phyloP scores from a whole-genome alignment of 495 filamentous ascomycete genomes.

The Penicillium turbatum region DNA sequence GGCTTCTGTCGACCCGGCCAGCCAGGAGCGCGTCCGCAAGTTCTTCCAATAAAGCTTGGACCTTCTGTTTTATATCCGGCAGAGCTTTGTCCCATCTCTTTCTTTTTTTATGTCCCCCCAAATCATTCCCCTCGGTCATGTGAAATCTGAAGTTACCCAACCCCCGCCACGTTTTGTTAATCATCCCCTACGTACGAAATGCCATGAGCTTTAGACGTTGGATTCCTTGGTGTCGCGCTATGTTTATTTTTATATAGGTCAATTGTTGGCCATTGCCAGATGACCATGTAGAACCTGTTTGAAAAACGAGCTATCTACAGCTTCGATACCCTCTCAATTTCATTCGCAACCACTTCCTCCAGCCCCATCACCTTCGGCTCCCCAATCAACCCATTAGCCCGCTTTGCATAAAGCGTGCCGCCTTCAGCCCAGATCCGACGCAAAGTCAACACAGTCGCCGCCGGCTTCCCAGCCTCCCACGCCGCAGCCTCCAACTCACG shows the following conservation, averaged over 20 bases:
- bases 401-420: conserved; percentile 62
- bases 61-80: conserved; percentile 26
- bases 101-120: conserved; percentile 13
- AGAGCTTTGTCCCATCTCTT: conserved; percentile 6
- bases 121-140: conserved; percentile 24
- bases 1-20: conserved; percentile 65
- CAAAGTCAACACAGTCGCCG: conserved; percentile 54
- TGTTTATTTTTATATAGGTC: background rate
- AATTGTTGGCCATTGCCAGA: background rate
- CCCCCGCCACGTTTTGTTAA: conserved; percentile 23
- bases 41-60: conserved; percentile 55
- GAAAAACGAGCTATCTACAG: conserved; percentile 3
- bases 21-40: conserved; percentile 67
- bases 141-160: conserved; percentile 27
- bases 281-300: background rate
- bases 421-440: conserved; percentile 68
- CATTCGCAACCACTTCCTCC: conserved; percentile 33
- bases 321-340: conserved; percentile 20
- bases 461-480: conserved; percentile 50
- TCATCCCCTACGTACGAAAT: conserved; percentile 17
- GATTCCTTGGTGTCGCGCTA: background rate
- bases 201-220: conserved; percentile 8
- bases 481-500: conserved; percentile 49
- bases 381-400: conserved; percentile 57
- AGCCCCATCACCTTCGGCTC: conserved; percentile 46